These are phyloP conservation scores for Arthrobotrys iridis DNA, from an alignment of 2,329 filamentous ascomycete genomes.

Conservation along the genomic window DNA sequence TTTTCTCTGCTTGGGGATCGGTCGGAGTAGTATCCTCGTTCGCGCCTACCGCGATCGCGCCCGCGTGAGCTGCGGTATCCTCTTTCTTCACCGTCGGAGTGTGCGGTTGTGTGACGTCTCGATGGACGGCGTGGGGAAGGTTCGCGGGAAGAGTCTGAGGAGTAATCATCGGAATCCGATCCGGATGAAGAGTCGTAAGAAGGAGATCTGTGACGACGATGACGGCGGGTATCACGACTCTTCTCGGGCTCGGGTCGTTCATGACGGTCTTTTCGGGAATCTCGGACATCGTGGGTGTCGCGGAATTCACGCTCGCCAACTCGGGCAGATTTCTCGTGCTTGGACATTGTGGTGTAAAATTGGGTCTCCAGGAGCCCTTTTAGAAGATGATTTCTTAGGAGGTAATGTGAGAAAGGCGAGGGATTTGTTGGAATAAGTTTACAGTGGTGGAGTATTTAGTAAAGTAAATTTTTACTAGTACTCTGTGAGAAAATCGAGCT, in stretches of 20 bases:
- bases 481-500: slow-evolving; percentile 1
- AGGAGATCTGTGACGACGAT: slow-evolving; percentile 46
- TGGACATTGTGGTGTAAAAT: slow-evolving; percentile 28
- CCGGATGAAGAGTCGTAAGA: slow-evolving; percentile 43
- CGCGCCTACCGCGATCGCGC: slow-evolving; percentile 26
- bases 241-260: slow-evolving; percentile 35
- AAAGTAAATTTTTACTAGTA: too few species aligned
- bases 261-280: slow-evolving; percentile 22
- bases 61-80: slow-evolving; percentile 13
- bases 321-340: slow-evolving; percentile 39
- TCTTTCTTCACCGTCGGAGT: slow-evolving; percentile 37
- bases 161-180: slow-evolving; percentile 31
- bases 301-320: slow-evolving; percentile 31
- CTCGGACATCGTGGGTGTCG: background rate
- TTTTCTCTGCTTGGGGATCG: slow-evolving; percentile 33
- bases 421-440: background rate
- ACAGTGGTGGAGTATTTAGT: background rate
- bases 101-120: slow-evolving; percentile 41
- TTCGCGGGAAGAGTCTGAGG: slow-evolving; percentile 27
- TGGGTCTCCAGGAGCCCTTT: slow-evolving; percentile 7
- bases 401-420: background rate
- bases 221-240: slow-evolving; percentile 28
- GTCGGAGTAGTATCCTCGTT: slow-evolving; percentile 37
- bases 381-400: background rate
- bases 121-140: slow-evolving; percentile 40